Base-by-base conservation (phyloP, 1,284 basidiomycete species). In the Tylopilus sp. region DNA sequence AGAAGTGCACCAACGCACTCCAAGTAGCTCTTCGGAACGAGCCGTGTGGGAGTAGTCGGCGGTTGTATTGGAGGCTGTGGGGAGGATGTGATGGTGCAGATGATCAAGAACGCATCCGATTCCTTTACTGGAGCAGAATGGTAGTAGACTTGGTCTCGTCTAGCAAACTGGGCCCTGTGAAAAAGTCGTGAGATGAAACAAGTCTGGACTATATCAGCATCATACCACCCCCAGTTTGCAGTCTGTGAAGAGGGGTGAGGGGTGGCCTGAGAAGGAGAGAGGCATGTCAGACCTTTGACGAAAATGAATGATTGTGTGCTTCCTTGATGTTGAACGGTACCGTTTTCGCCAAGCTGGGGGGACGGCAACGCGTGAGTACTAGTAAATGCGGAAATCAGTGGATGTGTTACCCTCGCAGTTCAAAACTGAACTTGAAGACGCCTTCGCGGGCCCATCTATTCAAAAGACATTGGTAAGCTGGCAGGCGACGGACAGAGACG, bases 211-310 rank as follows among this genome's bases (percentile, higher is more conserved):
- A 45, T 8, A 15, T 44, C 5, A 26, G 30, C 9, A 34, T 18
- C 70, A 50, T 76, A 85, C 86, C 86, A 89, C 66, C 89, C 89
- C 88, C 89, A 90, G 62, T 91, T 90, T 36, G 84, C 83, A 4
- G 87, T 85, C 82, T 84, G 52, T 29, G 28, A n/a, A 34, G 28
- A n/a, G 26, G 15, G 16, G 26, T 66, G 43, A 63, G 56, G n/a
- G 37, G 12, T 37, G 15, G 25, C 7, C 1, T 25, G 13, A 16
- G 12, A 6, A 21, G 34, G 28, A 18, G 21, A 39, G 18, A 40
- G 30, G 48, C 11, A 9, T 1, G 2, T 44, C 61, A 18, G 54
- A 80, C 89, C 71, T 88, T 88, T 65, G 81, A 82, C 11, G 86
- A 89, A 56, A 92, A 93, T 2, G 85, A 82, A 63, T 92, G 91